phyloP scores from a whole-genome alignment of 441 rosid species.

The Jatropha multifida region DNA sequence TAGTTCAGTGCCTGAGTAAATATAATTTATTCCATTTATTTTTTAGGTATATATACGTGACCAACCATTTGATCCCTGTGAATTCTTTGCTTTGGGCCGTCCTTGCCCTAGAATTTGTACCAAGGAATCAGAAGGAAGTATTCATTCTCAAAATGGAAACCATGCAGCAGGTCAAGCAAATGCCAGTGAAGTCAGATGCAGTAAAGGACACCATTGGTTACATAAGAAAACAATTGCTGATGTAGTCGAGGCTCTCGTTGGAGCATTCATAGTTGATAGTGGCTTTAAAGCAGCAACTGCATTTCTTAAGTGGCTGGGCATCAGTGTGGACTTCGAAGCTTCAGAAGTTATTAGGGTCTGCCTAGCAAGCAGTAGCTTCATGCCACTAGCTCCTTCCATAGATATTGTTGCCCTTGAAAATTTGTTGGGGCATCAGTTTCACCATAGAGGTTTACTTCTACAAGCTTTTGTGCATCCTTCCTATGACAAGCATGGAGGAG shows the following conservation, averaged over 20 bases:
- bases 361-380: constrained; percentile 52
- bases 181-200: constrained; percentile 63
- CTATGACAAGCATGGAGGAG: constrained; percentile 81
- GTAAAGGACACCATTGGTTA: constrained; percentile 84
- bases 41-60: constrained; percentile 91
- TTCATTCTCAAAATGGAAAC: constrained; percentile 44
- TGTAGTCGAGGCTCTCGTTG: constrained; percentile 91
- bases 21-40: constrained; percentile 16
- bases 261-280: constrained; percentile 87
- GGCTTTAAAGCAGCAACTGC: constrained; percentile 89
- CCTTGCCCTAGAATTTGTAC: constrained; percentile 71
- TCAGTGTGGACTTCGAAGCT: constrained; percentile 63
- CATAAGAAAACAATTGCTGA: constrained; percentile 90
- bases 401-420: constrained; percentile 55
- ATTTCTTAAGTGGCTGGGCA: constrained; percentile 92
- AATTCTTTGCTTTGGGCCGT: constrained; percentile 79
- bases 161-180: constrained; percentile 31
- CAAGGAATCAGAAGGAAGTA: constrained; percentile 37
- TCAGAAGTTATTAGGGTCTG: constrained; percentile 56
- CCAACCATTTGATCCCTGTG: constrained; percentile 76
- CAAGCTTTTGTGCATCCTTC: constrained; percentile 97
- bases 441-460: constrained; percentile 74
- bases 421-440: constrained; percentile 53
- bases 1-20: not conserved
- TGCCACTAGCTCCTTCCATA: constrained; percentile 49